Percentiles rank a stretch among this genome's conserved stretches.
phyloP scores from a whole-genome alignment of 116 monocot species.

The Iris pallida region DNA sequence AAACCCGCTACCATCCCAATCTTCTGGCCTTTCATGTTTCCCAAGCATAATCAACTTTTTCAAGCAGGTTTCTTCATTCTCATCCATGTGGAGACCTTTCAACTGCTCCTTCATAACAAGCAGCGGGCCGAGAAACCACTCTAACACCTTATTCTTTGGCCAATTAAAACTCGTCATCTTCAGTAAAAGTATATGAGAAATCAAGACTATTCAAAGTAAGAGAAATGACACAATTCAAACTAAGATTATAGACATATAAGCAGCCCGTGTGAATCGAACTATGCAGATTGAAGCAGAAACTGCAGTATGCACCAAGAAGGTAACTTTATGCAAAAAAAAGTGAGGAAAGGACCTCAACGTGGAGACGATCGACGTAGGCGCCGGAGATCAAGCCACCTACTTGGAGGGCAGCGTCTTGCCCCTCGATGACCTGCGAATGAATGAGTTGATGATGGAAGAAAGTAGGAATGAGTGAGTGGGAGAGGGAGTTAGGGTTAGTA shows the following conservation, averaged over 20 bases:
- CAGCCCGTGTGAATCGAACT: slow-evolving; percentile 48
- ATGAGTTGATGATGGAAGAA: too few relatives aligned
- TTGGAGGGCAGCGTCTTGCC: too few relatives aligned
- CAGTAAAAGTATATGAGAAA: slow-evolving; percentile 12
- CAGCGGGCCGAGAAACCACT: slow-evolving; percentile 75
- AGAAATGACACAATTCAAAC: background rate
- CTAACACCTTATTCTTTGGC: slow-evolving; percentile 72
- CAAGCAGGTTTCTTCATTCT: slow-evolving; percentile 69
- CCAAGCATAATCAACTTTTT: slow-evolving; percentile 53
- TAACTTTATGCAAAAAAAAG: slow-evolving; percentile 52
- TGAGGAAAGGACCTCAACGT: too few relatives aligned
- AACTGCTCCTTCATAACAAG: slow-evolving; percentile 89
- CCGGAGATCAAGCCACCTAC: too few relatives aligned
- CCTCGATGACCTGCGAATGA: too few relatives aligned
- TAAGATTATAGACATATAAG: slow-evolving; percentile 48
- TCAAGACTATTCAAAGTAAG: background rate
- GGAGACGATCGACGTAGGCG: too few relatives aligned
- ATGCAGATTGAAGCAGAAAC: slow-evolving; percentile 63
- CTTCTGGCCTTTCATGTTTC: slow-evolving; percentile 48
- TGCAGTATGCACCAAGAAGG: slow-evolving; percentile 90
- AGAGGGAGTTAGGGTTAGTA: too few relatives aligned
- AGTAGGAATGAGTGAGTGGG: too few relatives aligned
- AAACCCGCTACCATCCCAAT: slow-evolving; percentile 61
- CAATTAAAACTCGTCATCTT: slow-evolving; percentile 67
- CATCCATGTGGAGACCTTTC: slow-evolving; percentile 45